A percentile compares a stretch with the other conserved stretches of the same genome.
These are phyloP conservation scores for Phallus indusiatus DNA, from an alignment of 768 basidiomycete species.

Conservation along the genomic window DNA sequence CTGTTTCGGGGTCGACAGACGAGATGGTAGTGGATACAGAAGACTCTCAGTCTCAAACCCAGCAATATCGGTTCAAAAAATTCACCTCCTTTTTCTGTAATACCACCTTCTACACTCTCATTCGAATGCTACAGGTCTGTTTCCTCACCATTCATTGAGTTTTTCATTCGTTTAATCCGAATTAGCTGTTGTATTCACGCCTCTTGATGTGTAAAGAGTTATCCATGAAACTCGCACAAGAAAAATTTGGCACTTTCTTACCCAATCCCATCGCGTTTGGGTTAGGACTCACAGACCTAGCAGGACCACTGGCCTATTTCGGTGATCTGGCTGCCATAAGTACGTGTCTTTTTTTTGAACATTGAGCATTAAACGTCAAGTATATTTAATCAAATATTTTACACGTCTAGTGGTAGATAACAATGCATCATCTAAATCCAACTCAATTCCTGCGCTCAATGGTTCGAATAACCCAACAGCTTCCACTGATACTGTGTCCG, in stretches of 20 bases:
- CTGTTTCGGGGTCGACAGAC: background rate
- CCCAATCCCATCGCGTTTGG: slow-evolving; percentile 77
- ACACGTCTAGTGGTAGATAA: background rate
- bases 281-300: slow-evolving; percentile 79
- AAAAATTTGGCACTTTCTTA: slow-evolving; percentile 55
- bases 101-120: slow-evolving; percentile 83
- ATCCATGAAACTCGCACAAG: slow-evolving; percentile 53
- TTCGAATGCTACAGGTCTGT: slow-evolving; percentile 79
- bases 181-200: slow-evolving; percentile 81
- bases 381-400: too few relatives aligned
- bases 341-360: slow-evolving; percentile 4
- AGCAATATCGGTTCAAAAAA: slow-evolving; percentile 29
- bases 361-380: background rate
- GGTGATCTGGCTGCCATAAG: slow-evolving; percentile 7
- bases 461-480: background rate
- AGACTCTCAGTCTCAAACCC: background rate
- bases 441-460: background rate
- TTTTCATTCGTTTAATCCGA: slow-evolving; percentile 10
- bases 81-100: slow-evolving; percentile 67
- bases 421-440: background rate
- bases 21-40: background rate
- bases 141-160: slow-evolving; percentile 7
- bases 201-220: slow-evolving; percentile 78
- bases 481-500: background rate
- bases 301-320: slow-evolving; percentile 35